A percentile compares a stretch with the other conserved stretches of the same genome.
phyloP scores from a whole-genome alignment of 106 monocot species.

The Chionographis japonica region DNA sequence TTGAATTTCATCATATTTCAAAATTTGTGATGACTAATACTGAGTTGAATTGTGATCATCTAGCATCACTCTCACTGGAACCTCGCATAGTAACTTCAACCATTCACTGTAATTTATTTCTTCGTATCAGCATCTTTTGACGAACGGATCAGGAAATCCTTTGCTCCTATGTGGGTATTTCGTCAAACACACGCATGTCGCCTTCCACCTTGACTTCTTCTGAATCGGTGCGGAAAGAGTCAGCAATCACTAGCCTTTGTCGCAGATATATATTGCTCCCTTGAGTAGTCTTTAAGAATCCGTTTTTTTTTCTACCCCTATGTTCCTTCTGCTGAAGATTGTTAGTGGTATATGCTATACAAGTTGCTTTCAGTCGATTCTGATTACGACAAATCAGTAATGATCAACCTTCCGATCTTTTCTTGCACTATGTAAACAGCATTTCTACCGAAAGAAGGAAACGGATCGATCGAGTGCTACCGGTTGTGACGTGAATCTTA shows the following conservation, averaged over 20 bases:
- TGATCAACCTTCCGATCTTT: not conserved
- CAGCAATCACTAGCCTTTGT: constrained; percentile 2
- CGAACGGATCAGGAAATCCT: not conserved
- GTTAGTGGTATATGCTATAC: not conserved
- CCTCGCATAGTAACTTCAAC: too few species aligned
- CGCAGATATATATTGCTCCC: not conserved
- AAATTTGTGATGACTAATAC: too few species aligned
- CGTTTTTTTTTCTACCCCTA: not conserved
- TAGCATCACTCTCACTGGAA: too few species aligned
- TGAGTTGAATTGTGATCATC: too few species aligned
- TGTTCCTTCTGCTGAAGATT: not conserved
- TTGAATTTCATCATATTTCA: too few species aligned
- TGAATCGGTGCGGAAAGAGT: not conserved
- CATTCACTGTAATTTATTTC: not conserved
- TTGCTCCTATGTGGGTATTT: not conserved
- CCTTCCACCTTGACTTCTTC: too few species aligned
- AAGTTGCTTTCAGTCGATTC: constrained; percentile 6
- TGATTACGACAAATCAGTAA: not conserved
- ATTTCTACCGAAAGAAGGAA: too few species aligned
- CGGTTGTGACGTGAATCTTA: too few species aligned
- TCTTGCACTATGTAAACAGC: not conserved
- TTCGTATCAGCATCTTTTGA: not conserved
- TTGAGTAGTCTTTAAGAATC: constrained; percentile 10
- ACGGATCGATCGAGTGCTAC: too few species aligned
- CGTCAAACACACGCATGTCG: not conserved